Evolutionary conservation across 2,329 filamentous ascomycete genomes (phyloP).

Genomic region (Tympanopsis confertula): DNA sequence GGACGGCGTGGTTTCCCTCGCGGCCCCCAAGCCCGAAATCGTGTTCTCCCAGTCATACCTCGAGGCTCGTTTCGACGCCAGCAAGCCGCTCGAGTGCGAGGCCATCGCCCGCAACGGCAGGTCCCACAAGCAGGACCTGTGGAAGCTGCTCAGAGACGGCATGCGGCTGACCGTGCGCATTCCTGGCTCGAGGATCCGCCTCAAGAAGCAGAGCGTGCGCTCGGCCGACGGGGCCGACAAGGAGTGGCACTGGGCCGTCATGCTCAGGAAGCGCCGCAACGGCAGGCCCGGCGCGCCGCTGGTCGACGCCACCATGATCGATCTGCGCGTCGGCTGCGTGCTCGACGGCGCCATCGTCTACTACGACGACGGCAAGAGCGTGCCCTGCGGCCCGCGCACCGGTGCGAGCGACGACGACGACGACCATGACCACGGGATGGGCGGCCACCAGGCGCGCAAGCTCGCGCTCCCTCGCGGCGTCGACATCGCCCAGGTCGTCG

Average conservation of each 20-base stretch:
- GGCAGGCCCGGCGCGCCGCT: conserved; percentile 13
- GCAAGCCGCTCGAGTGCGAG: conserved; percentile 15
- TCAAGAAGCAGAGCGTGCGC: conserved; percentile 23
- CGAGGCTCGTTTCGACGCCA: conserved; percentile 15
- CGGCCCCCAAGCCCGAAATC: conserved; percentile 7
- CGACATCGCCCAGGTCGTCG: conserved; percentile 17
- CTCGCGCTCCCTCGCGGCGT: conserved; percentile 10
- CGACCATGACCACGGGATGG: conserved; percentile 10
- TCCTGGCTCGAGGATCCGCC: conserved; percentile 21
- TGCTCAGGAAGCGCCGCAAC: conserved; percentile 15
- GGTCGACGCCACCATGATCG: conserved; percentile 25
- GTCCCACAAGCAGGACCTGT: conserved; percentile 17
- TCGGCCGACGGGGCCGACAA: conserved; percentile 7
- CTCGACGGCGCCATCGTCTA: conserved; percentile 32
- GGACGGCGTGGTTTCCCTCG: conserved; percentile 9
- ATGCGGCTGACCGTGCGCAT: conserved; percentile 19
- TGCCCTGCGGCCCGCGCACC: conserved; percentile 25
- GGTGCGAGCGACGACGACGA: neutral
- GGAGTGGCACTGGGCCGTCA: conserved; percentile 16
- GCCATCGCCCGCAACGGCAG: conserved; percentile 28
- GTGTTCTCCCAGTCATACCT: conserved; percentile 14
- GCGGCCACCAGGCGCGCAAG: conserved; percentile 16
- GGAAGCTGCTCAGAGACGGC: conserved; percentile 14
- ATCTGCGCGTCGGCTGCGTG: conserved; percentile 27
- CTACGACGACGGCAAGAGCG: conserved; percentile 27